Conservation (phyloP, 768 basidiomycete species). For the Suillus alpinus region DNA sequence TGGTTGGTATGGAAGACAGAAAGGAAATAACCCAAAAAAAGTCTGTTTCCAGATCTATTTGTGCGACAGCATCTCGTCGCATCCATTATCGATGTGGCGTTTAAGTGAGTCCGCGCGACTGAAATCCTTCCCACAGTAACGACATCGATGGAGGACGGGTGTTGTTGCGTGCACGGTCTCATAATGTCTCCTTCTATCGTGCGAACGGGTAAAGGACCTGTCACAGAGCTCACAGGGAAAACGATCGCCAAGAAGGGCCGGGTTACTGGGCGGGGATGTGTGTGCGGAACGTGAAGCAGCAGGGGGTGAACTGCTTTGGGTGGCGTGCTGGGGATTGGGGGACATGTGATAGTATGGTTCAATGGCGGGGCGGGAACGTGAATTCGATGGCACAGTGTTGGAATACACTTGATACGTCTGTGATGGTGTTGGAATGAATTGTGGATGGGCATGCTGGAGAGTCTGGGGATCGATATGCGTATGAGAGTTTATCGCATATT, state of each 20-base stretch:
- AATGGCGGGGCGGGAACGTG: slow-evolving; percentile 27
- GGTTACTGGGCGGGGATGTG: slow-evolving; percentile 19
- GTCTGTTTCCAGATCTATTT: slow-evolving; percentile 22
- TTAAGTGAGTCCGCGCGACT: slow-evolving; percentile 79
- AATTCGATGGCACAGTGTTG: slow-evolving; percentile 24
- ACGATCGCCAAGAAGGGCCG: slow-evolving; percentile 49
- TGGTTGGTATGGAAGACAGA: background rate
- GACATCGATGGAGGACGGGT: slow-evolving; percentile 67
- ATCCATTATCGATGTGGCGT: slow-evolving; percentile 79
- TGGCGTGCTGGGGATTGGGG: slow-evolving; percentile 34
- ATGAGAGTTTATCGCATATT: slow-evolving; percentile 6
- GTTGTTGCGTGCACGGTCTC: slow-evolving; percentile 71
- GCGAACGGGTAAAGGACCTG: slow-evolving; percentile 76
- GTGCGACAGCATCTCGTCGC: slow-evolving; percentile 55
- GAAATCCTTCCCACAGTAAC: slow-evolving; percentile 74
- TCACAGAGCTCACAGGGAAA: slow-evolving; percentile 73
- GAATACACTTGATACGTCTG: slow-evolving; percentile 38
- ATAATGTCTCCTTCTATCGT: slow-evolving; percentile 79
- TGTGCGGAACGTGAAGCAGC: slow-evolving; percentile 13
- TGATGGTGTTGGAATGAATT: slow-evolving; percentile 51
- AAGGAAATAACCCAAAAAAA: slow-evolving; percentile 1
- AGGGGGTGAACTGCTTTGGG: background rate
- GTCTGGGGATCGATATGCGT: slow-evolving; percentile 13
- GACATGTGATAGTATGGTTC: slow-evolving; percentile 42
- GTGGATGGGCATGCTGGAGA: slow-evolving; percentile 16